Evolutionary conservation across 2,329 filamentous ascomycete genomes (phyloP).

Genomic region (Penicillium sp.): DNA sequence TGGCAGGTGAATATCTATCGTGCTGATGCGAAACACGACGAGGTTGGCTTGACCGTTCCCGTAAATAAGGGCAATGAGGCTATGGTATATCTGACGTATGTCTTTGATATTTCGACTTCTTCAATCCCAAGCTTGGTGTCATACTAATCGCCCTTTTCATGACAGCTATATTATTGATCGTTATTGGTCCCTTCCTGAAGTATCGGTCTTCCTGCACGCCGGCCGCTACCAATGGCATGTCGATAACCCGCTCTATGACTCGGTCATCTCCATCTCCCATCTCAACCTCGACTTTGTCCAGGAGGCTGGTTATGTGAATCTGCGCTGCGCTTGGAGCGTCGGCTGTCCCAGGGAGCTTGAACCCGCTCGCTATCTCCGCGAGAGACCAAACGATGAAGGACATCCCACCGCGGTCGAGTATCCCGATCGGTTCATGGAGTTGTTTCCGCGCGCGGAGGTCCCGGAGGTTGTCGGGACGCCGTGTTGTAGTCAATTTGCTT

Average conservation of each 20-base stretch:
- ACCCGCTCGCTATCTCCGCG: conserved; percentile 32
- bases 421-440: conserved; percentile 41
- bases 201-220: conserved; percentile 44
- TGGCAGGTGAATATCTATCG: conserved; percentile 39
- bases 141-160: background rate
- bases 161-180: conserved; percentile 25
- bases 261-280: conserved; percentile 27
- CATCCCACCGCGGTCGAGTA: conserved; percentile 31
- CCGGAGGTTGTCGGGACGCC: conserved; percentile 47
- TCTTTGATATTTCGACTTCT: background rate
- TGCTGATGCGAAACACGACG: conserved; percentile 40
- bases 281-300: conserved; percentile 34
- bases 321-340: conserved; percentile 34
- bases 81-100: conserved; percentile 52
- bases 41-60: conserved; percentile 42
- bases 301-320: conserved; percentile 36
- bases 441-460: conserved; percentile 42
- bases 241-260: conserved; percentile 30
- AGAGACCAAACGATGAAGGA: conserved; percentile 25
- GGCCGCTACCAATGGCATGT: conserved; percentile 47
- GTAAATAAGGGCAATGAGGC: conserved; percentile 51
- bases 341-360: conserved; percentile 41
- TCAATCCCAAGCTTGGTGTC: no score
- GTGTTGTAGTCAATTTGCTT: conserved; percentile 56
- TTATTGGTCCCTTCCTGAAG: conserved; percentile 43